These are phyloP conservation scores for Alternaria conjuncta DNA, from an alignment of 2,329 filamentous ascomycete species.

Conservation along the genomic window DNA sequence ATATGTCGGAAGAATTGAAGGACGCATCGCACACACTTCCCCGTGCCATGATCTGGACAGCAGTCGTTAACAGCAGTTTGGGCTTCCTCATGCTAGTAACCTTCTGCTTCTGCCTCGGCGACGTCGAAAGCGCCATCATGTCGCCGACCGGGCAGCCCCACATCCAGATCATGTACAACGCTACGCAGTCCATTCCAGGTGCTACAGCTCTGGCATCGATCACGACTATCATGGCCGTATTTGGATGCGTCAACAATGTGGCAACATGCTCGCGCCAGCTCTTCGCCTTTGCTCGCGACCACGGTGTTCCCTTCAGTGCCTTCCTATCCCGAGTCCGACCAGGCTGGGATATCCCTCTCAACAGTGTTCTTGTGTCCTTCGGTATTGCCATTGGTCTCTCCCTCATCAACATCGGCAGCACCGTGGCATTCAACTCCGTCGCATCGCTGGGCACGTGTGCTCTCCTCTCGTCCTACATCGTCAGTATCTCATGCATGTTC, in stretches of 20 bases:
- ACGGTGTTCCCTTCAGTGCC: slow-evolving; percentile 20
- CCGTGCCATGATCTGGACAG: slow-evolving; percentile 50
- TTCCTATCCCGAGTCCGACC: slow-evolving; percentile 24
- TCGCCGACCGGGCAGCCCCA: slow-evolving; percentile 28
- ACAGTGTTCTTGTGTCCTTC: slow-evolving; percentile 54
- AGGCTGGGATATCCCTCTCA: slow-evolving; percentile 48
- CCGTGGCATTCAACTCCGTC: slow-evolving; percentile 38
- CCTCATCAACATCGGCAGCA: slow-evolving; percentile 58
- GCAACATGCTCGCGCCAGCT: slow-evolving; percentile 42
- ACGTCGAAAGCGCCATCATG: slow-evolving; percentile 19
- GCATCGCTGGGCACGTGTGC: slow-evolving; percentile 30
- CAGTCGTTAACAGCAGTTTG: slow-evolving; percentile 46
- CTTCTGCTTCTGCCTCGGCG: slow-evolving; percentile 35
- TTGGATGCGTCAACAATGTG: slow-evolving; percentile 33
- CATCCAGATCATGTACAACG: slow-evolving; percentile 36
- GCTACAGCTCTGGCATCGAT: slow-evolving; percentile 33
- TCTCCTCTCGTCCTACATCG: slow-evolving; percentile 33
- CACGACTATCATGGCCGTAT: slow-evolving; percentile 34
- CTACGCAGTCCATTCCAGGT: slow-evolving; percentile 27
- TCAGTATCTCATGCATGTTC: slow-evolving; percentile 57
- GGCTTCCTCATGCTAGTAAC: slow-evolving; percentile 49
- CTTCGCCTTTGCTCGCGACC: slow-evolving; percentile 44
- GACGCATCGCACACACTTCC: slow-evolving; percentile 47
- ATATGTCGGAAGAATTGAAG: slow-evolving; percentile 44
- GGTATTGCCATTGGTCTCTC: slow-evolving; percentile 50